Evolutionary conservation across 106 monocot species (phyloP), one percentile per base, ranked within the genome.

Genomic region (Acorus gramineus): DNA sequence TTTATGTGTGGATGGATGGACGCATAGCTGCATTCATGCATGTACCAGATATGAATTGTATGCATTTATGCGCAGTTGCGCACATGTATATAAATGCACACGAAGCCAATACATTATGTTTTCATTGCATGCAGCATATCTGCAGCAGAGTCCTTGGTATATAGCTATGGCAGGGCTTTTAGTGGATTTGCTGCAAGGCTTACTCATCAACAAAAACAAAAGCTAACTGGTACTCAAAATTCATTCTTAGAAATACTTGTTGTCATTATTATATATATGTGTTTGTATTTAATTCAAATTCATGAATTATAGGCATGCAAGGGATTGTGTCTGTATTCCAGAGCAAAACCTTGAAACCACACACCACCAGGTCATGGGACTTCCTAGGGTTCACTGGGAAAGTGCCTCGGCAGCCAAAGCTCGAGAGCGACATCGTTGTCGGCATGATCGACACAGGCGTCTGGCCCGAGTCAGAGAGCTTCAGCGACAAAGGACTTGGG

Each of bases 291-390:
- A 28, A 28, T 28, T 28, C 28, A 28, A 28, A 28, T 28, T 28
- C 28, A 28, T 51, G 3, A 42, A 42, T 2, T 10, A 7, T 46
- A 70, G 70, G 14, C 7, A 52, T 11, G 3, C 61, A 70, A 5
- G 70, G 42, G 14, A 53, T 70, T 7, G 47, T 70, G 8, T 70
- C 70, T 12, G 52, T 70, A 10, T 61, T 70, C 42, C 52, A 60
- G 52, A 70, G 61, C 60, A 61, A 43, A 3, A 61, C 12, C 53
- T 42, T n/a, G 5, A 4, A 61, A 11, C 6, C 61, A 7, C 61
- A 70, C 8, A 46, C 61, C 11, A 61, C 70, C 3, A 50, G 54
- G 44, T 70, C 70, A 2, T 70, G 70, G 70, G 70, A 70, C 8
- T 70, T 70, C 11, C 47, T 46, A 46, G 70, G 45, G 3, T 13